Evolutionary conservation across 2,329 filamentous ascomycete genomes (phyloP), one percentile per base, ranked within the genome.

Genomic region (Ceratocystis destructans): DNA sequence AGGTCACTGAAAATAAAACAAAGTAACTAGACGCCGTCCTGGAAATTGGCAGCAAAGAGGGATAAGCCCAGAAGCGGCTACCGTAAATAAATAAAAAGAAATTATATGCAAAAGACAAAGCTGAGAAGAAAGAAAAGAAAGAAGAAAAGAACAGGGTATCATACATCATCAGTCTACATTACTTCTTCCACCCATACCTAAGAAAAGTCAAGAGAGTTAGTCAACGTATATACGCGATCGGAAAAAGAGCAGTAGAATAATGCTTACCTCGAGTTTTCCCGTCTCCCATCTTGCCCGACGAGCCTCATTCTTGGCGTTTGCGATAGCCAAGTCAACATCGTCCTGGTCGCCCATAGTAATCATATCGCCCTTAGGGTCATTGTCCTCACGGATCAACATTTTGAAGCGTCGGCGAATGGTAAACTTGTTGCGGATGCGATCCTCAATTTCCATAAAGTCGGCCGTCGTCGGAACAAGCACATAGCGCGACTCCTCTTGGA

Each of bases 321-420:
- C 82, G 65, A 97, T 81, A 33, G 90, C 86, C 85, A 96, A 89
- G 63, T 97, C 92, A 69, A 96, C 77, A 77, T 99, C 94, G 72
- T 99, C 94, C 75, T 96, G 90, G 75, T 99, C 94, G 37, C 88
- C 91, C 84, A 99, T 87, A 41, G 93, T 96, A 73, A 99, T 95
- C 88, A 96, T 93, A 73, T 97, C 93, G 2, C 88, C 88, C 66
- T 87, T 81, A 0, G 83, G 82, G 68, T 79, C 76, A 70, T 90
- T 88, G 71, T 97, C 94, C 69, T 95, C 90, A 72, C 83, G 84
- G 71, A 92, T 84, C 79, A 94, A 94, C 76, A 96, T 87, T 80
- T 92, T 95, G 78, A 96, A 93, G 67, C 84, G 84, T 69, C 87
- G 78, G 66, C 83, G 79, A 66, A 96, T 80, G 15, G 83, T 86